Base-by-base conservation (phyloP, 768 basidiomycete species). In the Fomitopsis serialis region DNA sequence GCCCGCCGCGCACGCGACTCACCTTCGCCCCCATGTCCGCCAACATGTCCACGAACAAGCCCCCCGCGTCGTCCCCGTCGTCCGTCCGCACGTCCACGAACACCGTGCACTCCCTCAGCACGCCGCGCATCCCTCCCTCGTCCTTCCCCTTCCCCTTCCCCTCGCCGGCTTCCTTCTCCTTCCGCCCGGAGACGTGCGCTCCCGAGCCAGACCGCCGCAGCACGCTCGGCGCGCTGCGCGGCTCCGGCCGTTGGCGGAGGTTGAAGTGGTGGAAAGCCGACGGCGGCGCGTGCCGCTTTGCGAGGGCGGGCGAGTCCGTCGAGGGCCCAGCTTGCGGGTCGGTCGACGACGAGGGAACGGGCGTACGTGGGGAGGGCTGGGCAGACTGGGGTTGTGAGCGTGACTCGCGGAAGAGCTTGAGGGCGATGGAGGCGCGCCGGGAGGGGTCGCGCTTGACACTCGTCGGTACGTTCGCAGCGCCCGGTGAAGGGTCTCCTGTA, bases 11-110 rank as follows among this genome's bases (percentile, higher is more conserved):
- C 10, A 34, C 49, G 6, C 36, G 9, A 66, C 78, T 55, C 58
- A 93, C 93, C 76, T 80, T 82, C 42, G 93, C 93, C 19, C 93
- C 94, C 10, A 93, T 71, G 27, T 77, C 76, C 58, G 79, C 79
- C 58, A 95, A 67, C 86, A 94, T 91, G 45, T 94, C 89, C 13
- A 85, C 79, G 61, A 95, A 95, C 60, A 92, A 68, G 23, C 78
- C 78, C 0, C 89, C 85, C 0, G 89, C 89, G 61, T 95, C 84
- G 50, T 91, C 89, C 0, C 88, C 91, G 54, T 85, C 82, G 32
- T 78, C 78, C 12, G 81, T 82, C 57, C 76, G 65, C 24, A 96
- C 89, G 63, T 95, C 93, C 45, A 95, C 92, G 61, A 90, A 94
- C 9, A 92, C 83, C 1, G 78, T 76, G 52, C 92, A 93, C 12